Conservation (phyloP, 2,329 filamentous ascomycete species). For the Bipolaris cookei region DNA sequence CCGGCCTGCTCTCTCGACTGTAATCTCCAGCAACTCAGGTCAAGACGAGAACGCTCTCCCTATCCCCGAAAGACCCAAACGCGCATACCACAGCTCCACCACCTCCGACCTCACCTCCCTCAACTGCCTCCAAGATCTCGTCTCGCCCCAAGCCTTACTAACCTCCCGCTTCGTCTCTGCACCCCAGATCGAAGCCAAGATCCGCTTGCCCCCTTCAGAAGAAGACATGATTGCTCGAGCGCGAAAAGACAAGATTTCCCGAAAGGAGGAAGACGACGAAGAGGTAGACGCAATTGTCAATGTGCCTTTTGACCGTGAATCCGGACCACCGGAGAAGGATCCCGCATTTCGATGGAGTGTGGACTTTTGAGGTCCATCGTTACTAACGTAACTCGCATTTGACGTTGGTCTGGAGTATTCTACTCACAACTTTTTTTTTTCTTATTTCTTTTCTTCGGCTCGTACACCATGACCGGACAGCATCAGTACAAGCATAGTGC, state of each 20-base stretch:
- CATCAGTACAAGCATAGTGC: neutral
- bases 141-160: conserved; percentile 43
- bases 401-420: neutral
- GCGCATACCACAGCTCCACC: conserved; percentile 22
- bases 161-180: conserved; percentile 48
- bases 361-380: conserved; percentile 43
- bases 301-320: conserved; percentile 44
- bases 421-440: neutral
- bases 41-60: conserved; percentile 27
- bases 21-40: conserved; percentile 41
- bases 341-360: conserved; percentile 52
- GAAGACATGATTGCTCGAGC: conserved; percentile 33
- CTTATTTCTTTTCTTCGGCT: neutral
- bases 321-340: conserved; percentile 44
- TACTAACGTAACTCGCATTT: neutral
- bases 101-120: conserved; percentile 49
- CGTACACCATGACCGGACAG: neutral
- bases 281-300: conserved; percentile 27
- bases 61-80: conserved; percentile 20
- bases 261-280: conserved; percentile 29
- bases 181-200: conserved; percentile 47
- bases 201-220: conserved; percentile 44
- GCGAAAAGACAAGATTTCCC: conserved; percentile 24
- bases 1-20: conserved; percentile 44
- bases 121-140: conserved; percentile 49